Conservation (phyloP, 2,329 filamentous ascomycete genomes). For the Venturia aucupariae region DNA sequence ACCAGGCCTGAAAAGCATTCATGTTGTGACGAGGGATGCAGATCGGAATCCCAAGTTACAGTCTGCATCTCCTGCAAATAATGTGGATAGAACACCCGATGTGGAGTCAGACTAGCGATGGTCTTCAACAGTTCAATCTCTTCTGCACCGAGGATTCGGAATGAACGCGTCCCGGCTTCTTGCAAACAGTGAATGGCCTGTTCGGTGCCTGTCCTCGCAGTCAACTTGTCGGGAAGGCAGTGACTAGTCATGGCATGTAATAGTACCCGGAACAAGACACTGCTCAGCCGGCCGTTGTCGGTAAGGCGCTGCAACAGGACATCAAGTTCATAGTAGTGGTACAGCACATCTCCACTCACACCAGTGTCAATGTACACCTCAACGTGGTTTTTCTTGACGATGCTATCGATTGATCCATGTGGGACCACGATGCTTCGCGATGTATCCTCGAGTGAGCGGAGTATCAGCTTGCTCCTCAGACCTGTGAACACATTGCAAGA, state of each 20-base stretch:
- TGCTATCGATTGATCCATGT: neutral
- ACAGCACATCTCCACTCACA: neutral
- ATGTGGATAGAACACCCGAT: slow-evolving; percentile 22
- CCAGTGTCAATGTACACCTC: neutral
- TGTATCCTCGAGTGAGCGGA: neutral
- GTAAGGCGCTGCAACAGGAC: neutral
- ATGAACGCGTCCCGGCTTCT: slow-evolving; percentile 17
- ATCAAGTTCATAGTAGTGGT: neutral
- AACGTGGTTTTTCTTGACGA: neutral
- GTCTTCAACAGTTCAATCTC: slow-evolving; percentile 17
- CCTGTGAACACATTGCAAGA: slow-evolving; percentile 53
- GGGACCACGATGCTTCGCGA: neutral
- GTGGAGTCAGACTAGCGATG: slow-evolving; percentile 22
- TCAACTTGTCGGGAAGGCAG: slow-evolving; percentile 27
- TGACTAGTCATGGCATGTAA: slow-evolving; percentile 31
- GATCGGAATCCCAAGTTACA: slow-evolving; percentile 24
- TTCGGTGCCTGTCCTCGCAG: slow-evolving; percentile 24
- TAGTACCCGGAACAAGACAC: slow-evolving; percentile 20
- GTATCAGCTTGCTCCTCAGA: slow-evolving; percentile 43
- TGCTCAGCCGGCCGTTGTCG: neutral
- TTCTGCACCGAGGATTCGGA: slow-evolving; percentile 15
- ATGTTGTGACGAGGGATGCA: slow-evolving; percentile 24
- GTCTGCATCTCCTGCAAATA: slow-evolving; percentile 23
- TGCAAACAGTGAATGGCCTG: slow-evolving; percentile 22
- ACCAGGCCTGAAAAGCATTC: slow-evolving; percentile 21